These are phyloP conservation scores for Camellia japonica DNA, from an alignment of 148 eudicot genomes.

Conservation along the genomic window DNA sequence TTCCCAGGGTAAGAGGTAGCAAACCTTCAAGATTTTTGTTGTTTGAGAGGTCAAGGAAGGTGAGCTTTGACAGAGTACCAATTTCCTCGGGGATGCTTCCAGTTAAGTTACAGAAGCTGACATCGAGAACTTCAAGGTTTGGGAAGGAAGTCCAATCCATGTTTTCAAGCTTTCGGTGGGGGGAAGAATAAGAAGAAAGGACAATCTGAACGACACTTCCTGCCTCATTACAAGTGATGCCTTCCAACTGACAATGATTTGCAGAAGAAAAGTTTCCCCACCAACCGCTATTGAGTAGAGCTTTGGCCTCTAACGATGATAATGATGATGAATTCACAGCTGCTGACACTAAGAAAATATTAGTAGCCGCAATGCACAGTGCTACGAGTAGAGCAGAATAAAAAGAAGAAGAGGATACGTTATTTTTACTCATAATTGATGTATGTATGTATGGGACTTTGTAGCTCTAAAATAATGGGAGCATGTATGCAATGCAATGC, in stretches of 20 bases:
- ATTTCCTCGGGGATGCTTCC: background rate
- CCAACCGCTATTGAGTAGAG: slow-evolving; percentile 4
- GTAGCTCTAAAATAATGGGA: no score
- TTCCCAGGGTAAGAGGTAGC: background rate
- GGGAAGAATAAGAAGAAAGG: no score
- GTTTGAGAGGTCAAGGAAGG: background rate
- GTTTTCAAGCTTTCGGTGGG: background rate
- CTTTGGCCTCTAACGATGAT: background rate
- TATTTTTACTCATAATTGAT: background rate
- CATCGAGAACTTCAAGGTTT: slow-evolving; percentile 1
- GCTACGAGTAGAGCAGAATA: background rate
- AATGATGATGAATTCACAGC: background rate
- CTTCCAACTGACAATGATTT: background rate
- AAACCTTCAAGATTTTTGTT: background rate
- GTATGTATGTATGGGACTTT: no score
- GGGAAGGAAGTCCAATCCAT: slow-evolving; percentile 7
- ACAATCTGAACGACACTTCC: background rate
- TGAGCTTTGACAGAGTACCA: background rate
- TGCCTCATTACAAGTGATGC: slow-evolving; percentile 3
- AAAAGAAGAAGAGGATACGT: background rate
- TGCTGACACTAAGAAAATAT: background rate
- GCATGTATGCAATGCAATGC: background rate
- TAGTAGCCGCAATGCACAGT: background rate
- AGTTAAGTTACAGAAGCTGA: background rate
- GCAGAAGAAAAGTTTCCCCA: background rate